Conservation (phyloP, 148 eudicot species). For the Cornus suecica region DNA sequence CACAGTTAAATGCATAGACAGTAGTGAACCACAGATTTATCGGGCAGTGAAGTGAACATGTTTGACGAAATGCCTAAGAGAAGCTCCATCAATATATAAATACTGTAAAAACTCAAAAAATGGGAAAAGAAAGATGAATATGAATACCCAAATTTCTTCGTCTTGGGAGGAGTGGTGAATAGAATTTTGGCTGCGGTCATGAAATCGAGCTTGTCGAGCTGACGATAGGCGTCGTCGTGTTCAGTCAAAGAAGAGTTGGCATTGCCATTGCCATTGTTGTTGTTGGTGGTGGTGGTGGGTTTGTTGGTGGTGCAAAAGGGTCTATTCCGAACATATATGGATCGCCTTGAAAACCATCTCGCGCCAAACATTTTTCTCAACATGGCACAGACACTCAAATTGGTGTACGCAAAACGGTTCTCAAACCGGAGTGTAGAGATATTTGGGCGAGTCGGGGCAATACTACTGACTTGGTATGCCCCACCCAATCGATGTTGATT, state of each 20-base stretch:
- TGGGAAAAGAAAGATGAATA: neutral
- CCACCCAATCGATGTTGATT: too few species aligned
- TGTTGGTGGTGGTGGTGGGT: slow-evolving; percentile 2
- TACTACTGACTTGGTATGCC: too few species aligned
- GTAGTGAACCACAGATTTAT: neutral
- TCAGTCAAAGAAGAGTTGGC: slow-evolving; percentile 26
- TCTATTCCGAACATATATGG: slow-evolving; percentile 15
- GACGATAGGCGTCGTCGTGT: slow-evolving; percentile 43
- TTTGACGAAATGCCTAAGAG: slow-evolving; percentile 38
- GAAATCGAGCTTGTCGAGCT: slow-evolving; percentile 73
- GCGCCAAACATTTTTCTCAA: slow-evolving; percentile 28
- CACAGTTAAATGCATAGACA: neutral
- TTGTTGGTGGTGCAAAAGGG: slow-evolving; percentile 29
- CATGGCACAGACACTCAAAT: slow-evolving; percentile 21
- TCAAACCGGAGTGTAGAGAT: too few species aligned
- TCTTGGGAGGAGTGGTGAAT: slow-evolving; percentile 46
- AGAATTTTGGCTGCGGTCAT: slow-evolving; percentile 78
- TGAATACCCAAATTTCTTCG: slow-evolving; percentile 72
- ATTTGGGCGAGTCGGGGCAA: too few species aligned
- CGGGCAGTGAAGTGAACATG: slow-evolving; percentile 13
- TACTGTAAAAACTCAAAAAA: neutral
- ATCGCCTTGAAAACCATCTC: slow-evolving; percentile 27
- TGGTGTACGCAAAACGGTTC: too few species aligned
- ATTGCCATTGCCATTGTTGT: slow-evolving; percentile 6
- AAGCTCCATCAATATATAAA: slow-evolving; percentile 1